Evolutionary conservation across 2,329 filamentous ascomycete genomes (phyloP).

Genomic region (Leptographium wingfieldii): DNA sequence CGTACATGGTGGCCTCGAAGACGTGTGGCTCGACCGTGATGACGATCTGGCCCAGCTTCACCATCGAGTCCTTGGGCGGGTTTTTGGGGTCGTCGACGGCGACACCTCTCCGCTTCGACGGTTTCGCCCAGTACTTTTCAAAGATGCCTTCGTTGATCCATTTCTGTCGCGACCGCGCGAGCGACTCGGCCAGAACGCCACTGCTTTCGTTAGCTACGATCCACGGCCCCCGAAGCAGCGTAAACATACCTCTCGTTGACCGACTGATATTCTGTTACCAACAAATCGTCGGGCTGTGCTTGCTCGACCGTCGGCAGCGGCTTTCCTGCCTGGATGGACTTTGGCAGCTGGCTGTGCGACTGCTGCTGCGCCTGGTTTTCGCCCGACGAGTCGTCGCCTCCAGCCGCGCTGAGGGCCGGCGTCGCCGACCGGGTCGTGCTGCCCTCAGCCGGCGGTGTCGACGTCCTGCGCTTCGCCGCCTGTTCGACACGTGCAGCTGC

Average conservation of each 20-base stretch:
- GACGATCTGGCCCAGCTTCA: slow-evolving; percentile 58
- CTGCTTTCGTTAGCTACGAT: slow-evolving; percentile 28
- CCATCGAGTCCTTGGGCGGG: slow-evolving; percentile 58
- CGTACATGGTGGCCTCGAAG: slow-evolving; percentile 62
- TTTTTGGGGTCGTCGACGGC: slow-evolving; percentile 52
- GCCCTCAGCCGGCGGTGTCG: slow-evolving; percentile 33
- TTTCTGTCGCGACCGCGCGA: slow-evolving; percentile 58
- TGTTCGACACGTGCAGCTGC: slow-evolving; percentile 48
- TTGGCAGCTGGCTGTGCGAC: slow-evolving; percentile 40
- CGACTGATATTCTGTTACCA: slow-evolving; percentile 56
- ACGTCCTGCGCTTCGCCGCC: slow-evolving; percentile 45
- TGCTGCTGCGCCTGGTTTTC: slow-evolving; percentile 17
- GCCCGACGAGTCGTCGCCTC: slow-evolving; percentile 16
- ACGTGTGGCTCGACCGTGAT: slow-evolving; percentile 71
- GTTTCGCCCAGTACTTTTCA: slow-evolving; percentile 68
- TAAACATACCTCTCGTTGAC: slow-evolving; percentile 52
- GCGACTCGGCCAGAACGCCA: slow-evolving; percentile 61
- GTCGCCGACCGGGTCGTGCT: slow-evolving; percentile 32
- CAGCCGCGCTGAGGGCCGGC: slow-evolving; percentile 22
- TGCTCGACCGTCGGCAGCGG: slow-evolving; percentile 59
- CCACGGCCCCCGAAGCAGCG: background rate
- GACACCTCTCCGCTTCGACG: slow-evolving; percentile 53
- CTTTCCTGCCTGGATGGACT: slow-evolving; percentile 49
- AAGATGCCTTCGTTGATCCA: slow-evolving; percentile 64
- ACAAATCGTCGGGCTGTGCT: slow-evolving; percentile 51